Evolutionary conservation across 2,329 filamentous ascomycete genomes (phyloP), one percentile per base, ranked within the genome.

Genomic region (Botrytis sinoallii): DNA sequence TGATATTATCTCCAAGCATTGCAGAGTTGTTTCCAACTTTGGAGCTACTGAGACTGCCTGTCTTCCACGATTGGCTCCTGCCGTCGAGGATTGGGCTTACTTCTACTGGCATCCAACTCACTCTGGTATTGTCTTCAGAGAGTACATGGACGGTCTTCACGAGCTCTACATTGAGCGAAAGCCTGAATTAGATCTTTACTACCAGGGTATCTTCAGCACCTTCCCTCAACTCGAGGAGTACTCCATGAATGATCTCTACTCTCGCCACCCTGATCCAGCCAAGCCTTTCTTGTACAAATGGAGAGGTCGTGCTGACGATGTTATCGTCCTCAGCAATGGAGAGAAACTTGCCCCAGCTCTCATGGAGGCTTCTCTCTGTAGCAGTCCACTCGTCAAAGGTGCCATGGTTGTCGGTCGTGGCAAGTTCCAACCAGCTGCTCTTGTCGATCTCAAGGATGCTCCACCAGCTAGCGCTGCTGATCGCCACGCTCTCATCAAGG

Each of bases 311-410:
- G 57, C 70, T 14, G 76, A 77, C 46, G 76, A 77, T 66, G 72
- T 77, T 4, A 74, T 78, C 32, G 64, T 75, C 3, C 70, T 78
- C 10, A 77, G 77, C 1, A 85, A 83, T 64, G 85, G 84, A 2
- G 83, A 85, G 74, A 86, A 85, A 74, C 80, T 85, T 63, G 84
- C 84, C 46, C 84, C 85, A 0, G 75, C 82, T 10, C 77, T 78
- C 0, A 82, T 84, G 79, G 84, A 85, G 74, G 77, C 75, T 38
- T 78, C 79, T 18, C 79, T 85, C n/a, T 77, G 77, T 35, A 77
- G 74, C 4, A 81, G 84, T 71, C 80, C 82, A 1, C 44, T 79
- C 10, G 79, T 85, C 6, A 75, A 77, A 1, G 76, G 78, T 22
- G 82, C 82, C 3, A 61, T 84, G 7, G 76, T 85, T 14, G 75